Evolutionary conservation across 345 rosid genomes (phyloP), one percentile per base, ranked within the genome.

Genomic region (Adansonia digitata): DNA sequence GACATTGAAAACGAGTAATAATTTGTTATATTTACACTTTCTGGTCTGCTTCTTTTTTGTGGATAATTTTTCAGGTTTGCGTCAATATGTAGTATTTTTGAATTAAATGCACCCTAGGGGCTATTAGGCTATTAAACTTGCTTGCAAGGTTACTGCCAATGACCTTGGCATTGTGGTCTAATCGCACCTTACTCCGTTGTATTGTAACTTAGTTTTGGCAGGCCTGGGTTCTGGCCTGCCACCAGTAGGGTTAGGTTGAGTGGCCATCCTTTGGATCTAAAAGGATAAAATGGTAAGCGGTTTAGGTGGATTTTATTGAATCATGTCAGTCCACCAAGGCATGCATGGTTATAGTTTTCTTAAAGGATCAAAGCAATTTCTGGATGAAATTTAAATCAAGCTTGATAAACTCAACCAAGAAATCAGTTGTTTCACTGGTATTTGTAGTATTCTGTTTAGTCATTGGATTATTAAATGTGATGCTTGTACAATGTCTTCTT

Each of bases 401-500:
- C 10, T 40, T 64, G 69, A 69, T 48, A 26, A n/a, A 37, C 24
- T 35, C 26, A 18, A 26, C n/a, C 3, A 15, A 34, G 75, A 22
- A 42, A 14, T 59, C 26, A 29, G 29, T 69, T 2, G 10, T 73
- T 56, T 57, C 48, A 5, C 42, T 9, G 18, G 11, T n/a, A n/a
- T 55, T 73, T 27, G 5, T 37, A 9, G 35, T 72, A 5, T 60
- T 74, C 45, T 29, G 42, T n/a, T 18, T 45, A 29, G 37, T 17
- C 11, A 20, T 31, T 22, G 3, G 55, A 56, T 18, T 1, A n/a
- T 65, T 53, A 49, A 52, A 59, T 53, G 72, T 26, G 57, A 31
- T 7, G 53, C 42, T 72, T 40, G 62, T 27, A 46, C 20, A 34
- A 64, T 2, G 77, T 75, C 18, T 48, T 45, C 62, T 69, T 53